Conservation (phyloP, 2,329 filamentous ascomycete species). For the Xylaria sp. region DNA sequence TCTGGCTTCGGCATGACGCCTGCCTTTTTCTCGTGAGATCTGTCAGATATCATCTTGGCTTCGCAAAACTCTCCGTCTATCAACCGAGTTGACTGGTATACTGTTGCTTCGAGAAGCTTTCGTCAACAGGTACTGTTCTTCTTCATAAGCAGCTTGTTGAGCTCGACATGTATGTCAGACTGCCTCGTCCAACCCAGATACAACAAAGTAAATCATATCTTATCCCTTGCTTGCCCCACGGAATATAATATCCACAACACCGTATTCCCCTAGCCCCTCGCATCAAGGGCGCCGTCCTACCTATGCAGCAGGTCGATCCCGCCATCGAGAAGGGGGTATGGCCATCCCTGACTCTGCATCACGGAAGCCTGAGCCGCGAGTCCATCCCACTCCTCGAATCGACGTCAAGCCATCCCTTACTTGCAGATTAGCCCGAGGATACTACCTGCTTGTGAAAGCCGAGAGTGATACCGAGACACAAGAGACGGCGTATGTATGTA, state of each 20-base stretch:
- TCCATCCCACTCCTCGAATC: not conserved
- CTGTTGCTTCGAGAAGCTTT: not conserved
- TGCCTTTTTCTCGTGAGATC: slow-evolving; percentile 13
- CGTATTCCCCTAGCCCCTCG: not conserved
- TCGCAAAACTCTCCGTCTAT: not conserved
- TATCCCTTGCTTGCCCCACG: not conserved
- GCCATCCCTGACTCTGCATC: not conserved
- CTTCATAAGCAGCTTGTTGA: no score
- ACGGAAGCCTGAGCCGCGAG: not conserved
- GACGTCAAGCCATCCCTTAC: not conserved
- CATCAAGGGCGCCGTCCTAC: not conserved
- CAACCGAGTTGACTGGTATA: not conserved
- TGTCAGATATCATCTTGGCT: slow-evolving; percentile 27
- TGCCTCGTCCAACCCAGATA: not conserved
- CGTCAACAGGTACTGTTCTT: not conserved
- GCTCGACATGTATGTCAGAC: not conserved
- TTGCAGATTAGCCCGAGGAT: not conserved
- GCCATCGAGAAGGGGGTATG: not conserved
- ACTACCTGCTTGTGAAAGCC: not conserved
- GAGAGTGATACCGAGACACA: not conserved
- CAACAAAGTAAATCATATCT: no score
- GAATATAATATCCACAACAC: not conserved
- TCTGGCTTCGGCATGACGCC: not conserved
- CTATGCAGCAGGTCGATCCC: not conserved
- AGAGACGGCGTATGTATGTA: slow-evolving; percentile 5